Base-by-base conservation (phyloP, 805 yeast genomes). In the Monosporozyma unispora region DNA sequence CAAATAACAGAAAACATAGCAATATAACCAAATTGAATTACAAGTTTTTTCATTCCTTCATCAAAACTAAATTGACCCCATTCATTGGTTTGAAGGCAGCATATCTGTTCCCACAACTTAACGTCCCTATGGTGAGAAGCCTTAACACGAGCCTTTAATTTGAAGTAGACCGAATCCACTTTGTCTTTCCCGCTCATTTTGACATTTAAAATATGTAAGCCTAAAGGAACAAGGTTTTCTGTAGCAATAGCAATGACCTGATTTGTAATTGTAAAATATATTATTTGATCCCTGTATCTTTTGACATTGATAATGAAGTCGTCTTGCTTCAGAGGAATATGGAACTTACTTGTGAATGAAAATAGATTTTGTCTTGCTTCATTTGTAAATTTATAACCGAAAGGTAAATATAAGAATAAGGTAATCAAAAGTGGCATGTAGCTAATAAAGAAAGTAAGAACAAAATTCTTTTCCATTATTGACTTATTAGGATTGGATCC, bases 361-460 rank as follows among this genome's bases (percentile, higher is more conserved):
- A 12, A 37, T 3, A 35, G 22, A 10, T 28, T 12, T 12, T 6
- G n/a, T 11, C 35, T 25, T 8, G 44, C 16, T n/a, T 38, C 38
- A n/a, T 42, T n/a, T 57, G 82, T 77, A 48, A 88, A 63, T 53
- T 74, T 68, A 66, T 86, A 85, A 27, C 96, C 98, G 63, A 87
- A 79, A 10, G 99, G 99, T 54, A 89, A 73, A 67, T 93, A 93
- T 48, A 91, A 69, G 65, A 86, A 91, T 4, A 91, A 74, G 4
- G 97, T 87, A 53, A 95, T 79, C 53, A 89, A 69, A 57, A 93
- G 71, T 9, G 96, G 96, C 65, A 82, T 76, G 66, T 87, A 93
- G 53, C 87, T 78, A 1, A 95, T 79, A 62, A 91, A 73, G 60
- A 89, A 87, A 56, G 81, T 81, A 62, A 87, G 76, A 0, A 84